phyloP scores from a whole-genome alignment of 1,284 basidiomycete species.

The Malassezia cuniculi region DNA sequence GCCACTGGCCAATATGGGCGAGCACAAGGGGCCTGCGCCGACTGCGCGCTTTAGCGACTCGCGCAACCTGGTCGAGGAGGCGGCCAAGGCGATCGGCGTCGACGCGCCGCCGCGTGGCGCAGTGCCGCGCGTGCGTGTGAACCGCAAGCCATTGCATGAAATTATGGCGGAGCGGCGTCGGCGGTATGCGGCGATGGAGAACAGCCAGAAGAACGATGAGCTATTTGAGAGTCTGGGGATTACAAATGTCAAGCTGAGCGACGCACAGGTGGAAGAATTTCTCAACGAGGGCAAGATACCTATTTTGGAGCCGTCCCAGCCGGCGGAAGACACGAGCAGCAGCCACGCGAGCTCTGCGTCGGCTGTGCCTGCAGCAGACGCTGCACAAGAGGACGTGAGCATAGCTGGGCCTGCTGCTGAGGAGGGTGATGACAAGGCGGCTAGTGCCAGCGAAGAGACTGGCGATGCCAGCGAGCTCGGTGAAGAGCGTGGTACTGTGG shows the following conservation, averaged over 20 bases:
- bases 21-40: slow-evolving; percentile 2
- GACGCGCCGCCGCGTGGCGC: slow-evolving; percentile 1
- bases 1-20: background rate
- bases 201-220: slow-evolving; percentile 26
- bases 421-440: too few species aligned
- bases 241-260: slow-evolving; percentile 26
- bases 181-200: slow-evolving; percentile 14
- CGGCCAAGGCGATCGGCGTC: slow-evolving; percentile 21
- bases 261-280: slow-evolving; percentile 36
- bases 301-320: too few species aligned
- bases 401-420: too few species aligned
- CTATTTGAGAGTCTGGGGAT: slow-evolving; percentile 36
- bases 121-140: slow-evolving; percentile 8
- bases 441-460: too few species aligned
- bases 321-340: too few species aligned
- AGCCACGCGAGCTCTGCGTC: too few species aligned
- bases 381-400: too few species aligned
- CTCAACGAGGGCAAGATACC: slow-evolving; percentile 18
- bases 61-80: slow-evolving; percentile 32
- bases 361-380: too few species aligned
- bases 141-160: slow-evolving; percentile 2
- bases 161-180: slow-evolving; percentile 6
- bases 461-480: too few species aligned
- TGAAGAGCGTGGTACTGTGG: too few species aligned
- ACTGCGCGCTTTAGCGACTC: slow-evolving; percentile 8